Evolutionary conservation across 225 moss, liverwort and hornwort species (phyloP).

Genomic region (Marchantia polymorpha): DNA sequence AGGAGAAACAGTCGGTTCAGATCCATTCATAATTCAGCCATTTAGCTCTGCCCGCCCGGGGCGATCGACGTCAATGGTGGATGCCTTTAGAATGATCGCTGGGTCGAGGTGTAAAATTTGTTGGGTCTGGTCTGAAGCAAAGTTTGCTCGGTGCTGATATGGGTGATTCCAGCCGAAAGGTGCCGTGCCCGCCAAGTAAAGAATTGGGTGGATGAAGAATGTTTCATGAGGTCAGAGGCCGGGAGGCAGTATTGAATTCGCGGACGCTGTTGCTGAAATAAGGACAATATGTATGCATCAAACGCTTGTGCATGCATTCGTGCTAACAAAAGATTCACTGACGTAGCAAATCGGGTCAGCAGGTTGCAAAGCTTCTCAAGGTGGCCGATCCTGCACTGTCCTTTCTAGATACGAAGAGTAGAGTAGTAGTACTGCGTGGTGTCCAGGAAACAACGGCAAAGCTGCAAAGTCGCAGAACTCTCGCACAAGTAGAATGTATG

Average conservation of each 20-base stretch:
- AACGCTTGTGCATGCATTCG: background rate
- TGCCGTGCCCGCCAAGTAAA: background rate
- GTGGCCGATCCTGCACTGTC: background rate
- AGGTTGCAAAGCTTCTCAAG: conserved; percentile 2
- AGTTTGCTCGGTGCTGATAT: background rate
- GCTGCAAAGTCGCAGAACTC: background rate
- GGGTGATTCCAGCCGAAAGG: background rate
- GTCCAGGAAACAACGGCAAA: background rate
- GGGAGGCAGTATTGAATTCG: background rate
- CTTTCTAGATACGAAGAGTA: background rate
- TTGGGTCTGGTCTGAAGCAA: no score
- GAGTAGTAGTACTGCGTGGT: background rate
- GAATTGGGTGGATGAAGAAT: background rate
- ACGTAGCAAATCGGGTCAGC: background rate
- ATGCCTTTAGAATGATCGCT: no score
- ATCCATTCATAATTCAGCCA: no score
- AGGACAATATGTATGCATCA: background rate
- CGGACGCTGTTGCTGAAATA: background rate
- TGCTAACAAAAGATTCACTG: background rate
- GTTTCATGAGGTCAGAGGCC: background rate
- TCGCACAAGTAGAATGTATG: no score
- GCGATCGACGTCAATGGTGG: no score
- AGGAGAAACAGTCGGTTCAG: no score
- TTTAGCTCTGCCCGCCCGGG: no score
- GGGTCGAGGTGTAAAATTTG: no score